Evolutionary conservation across 2,329 filamentous ascomycete genomes (phyloP), one percentile per base, ranked within the genome.

Genomic region (Eutypa lata): DNA sequence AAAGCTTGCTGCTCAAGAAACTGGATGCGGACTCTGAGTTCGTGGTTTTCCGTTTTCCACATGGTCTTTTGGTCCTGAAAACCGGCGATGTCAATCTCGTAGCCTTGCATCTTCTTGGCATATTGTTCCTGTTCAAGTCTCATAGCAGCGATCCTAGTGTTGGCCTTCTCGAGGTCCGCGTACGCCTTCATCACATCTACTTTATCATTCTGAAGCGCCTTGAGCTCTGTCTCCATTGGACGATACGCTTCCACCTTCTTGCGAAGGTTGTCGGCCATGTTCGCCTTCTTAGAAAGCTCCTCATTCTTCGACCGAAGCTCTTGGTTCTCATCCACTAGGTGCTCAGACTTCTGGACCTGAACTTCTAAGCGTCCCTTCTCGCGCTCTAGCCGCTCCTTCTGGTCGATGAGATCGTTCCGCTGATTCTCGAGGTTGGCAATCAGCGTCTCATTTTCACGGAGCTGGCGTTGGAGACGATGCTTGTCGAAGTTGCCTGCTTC

Each of bases 351-450:
- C 40, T 76, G 73, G 33, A 76, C 75, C 57, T 84, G 80, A 54
- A 73, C 73, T 50, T 73, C 68, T 31, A 81, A 65, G 19, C 64
- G 64, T 26, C 47, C 49, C 49, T 62, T 65, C 42, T 68, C 64
- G 54, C 65, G 65, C 14, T 63, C 47, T n/a, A 70, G 61, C 24
- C 69, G 73, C 43, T 74, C 72, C 58, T 73, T 81, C 66, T 72
- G 67, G 16, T 72, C 65, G 18, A 72, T 71, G 55, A 78, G 69
- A 31, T 79, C 75, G 52, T 88, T 81, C 11, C 87, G 71, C 60
- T 89, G 81, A 19, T 80, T 78, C 66, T 92, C 89, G 60, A 90
- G 82, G 22, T 77, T 80, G 38, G 84, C 83, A 63, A 92, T 91
- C 48, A 90, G 75, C 53, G 87, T 79, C 66, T 90, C 86, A 62